Conservation (phyloP, 2,329 filamentous ascomycete genomes). For the Lecanicillium sp. region DNA sequence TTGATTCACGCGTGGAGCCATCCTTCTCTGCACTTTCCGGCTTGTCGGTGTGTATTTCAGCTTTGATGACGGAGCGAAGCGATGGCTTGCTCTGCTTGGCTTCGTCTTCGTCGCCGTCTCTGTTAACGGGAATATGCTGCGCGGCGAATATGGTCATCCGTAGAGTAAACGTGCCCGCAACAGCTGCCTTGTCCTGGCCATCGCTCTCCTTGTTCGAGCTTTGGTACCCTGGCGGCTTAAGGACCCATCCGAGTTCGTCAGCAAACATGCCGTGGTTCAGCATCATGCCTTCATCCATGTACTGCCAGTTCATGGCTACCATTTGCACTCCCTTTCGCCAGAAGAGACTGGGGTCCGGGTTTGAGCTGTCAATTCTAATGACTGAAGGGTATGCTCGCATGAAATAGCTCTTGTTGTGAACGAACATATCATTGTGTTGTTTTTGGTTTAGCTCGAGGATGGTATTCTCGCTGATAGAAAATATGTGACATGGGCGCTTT, state of each 20-base stretch:
- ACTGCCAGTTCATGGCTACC: slow-evolving; percentile 97
- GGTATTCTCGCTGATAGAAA: slow-evolving; percentile 77
- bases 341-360: slow-evolving; percentile 84
- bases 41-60: slow-evolving; percentile 73
- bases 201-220: slow-evolving; percentile 30
- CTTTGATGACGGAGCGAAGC: slow-evolving; percentile 66
- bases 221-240: slow-evolving; percentile 73
- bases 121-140: slow-evolving; percentile 50
- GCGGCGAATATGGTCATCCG: slow-evolving; percentile 67
- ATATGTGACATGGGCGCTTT: slow-evolving; percentile 60
- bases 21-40: slow-evolving; percentile 25
- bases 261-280: slow-evolving; percentile 98
- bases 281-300: slow-evolving; percentile 87
- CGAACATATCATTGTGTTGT: slow-evolving; percentile 66
- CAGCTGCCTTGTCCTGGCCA: slow-evolving; percentile 36
- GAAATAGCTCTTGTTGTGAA: slow-evolving; percentile 79
- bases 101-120: slow-evolving; percentile 20
- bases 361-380: slow-evolving; percentile 75
- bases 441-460: slow-evolving; percentile 54
- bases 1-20: slow-evolving; percentile 34
- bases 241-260: slow-evolving; percentile 71
- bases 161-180: slow-evolving; percentile 53
- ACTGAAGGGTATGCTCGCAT: slow-evolving; percentile 89
- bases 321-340: slow-evolving; percentile 96
- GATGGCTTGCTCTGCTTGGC: slow-evolving; percentile 21